phyloP scores from a whole-genome alignment of 2,329 filamentous ascomycete species.

The Dactylellina haptotyla region DNA sequence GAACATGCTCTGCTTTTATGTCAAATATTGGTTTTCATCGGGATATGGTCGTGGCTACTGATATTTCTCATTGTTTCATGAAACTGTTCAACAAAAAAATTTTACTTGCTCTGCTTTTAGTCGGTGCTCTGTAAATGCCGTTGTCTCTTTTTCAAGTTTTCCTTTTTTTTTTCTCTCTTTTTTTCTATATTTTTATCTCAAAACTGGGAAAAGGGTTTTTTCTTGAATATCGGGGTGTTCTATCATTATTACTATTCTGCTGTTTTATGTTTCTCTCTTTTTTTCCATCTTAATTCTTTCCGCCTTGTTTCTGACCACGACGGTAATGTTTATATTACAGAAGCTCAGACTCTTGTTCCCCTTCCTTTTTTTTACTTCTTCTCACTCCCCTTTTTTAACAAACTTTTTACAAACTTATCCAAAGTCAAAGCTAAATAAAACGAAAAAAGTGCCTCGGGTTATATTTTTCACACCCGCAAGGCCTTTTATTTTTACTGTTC shows the following conservation, averaged over 20 bases:
- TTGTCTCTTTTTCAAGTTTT: too few species aligned
- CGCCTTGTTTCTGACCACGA: slow-evolving; percentile 42
- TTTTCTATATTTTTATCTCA: slow-evolving; percentile 33
- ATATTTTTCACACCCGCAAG: slow-evolving; percentile 8
- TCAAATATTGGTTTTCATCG: slow-evolving; percentile 41
- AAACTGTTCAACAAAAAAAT: slow-evolving; percentile 50
- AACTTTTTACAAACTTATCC: not conserved
- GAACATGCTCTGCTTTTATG: slow-evolving; percentile 28
- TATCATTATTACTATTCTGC: slow-evolving; percentile 37
- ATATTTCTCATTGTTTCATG: slow-evolving; percentile 35
- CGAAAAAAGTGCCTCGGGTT: slow-evolving; percentile 12
- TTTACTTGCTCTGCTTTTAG: slow-evolving; percentile 3
- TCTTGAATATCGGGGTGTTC: slow-evolving; percentile 49
- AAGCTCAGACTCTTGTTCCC: slow-evolving; percentile 24
- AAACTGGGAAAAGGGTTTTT: slow-evolving; percentile 53
- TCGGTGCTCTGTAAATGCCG: slow-evolving; percentile 45
- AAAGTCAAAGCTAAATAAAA: not conserved
- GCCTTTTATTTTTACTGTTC: not conserved
- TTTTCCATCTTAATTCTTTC: slow-evolving; percentile 6
- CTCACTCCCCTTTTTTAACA: not conserved
- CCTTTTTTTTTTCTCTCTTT: slow-evolving; percentile 5
- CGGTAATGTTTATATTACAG: slow-evolving; percentile 53
- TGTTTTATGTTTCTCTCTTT: slow-evolving; percentile 9
- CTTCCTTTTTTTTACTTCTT: slow-evolving; percentile 6
- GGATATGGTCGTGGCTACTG: slow-evolving; percentile 22